Conservation (phyloP, 345 rosid genomes). For the Gynandropsis gynandra region DNA sequence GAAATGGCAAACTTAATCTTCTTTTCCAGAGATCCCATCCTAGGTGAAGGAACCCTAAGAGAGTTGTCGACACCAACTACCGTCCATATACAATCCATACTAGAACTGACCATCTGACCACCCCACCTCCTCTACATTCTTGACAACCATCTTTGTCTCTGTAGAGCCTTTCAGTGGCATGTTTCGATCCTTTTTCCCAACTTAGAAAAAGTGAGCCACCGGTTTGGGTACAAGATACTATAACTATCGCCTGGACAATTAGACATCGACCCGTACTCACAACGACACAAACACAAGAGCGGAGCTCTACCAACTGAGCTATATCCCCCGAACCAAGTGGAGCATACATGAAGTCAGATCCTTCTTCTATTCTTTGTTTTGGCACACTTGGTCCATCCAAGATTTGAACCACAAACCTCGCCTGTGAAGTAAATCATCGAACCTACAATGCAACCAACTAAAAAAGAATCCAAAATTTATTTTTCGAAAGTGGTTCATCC, state of each 20-base stretch:
- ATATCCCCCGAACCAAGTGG: neutral
- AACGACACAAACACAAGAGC: neutral
- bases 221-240: slow-evolving; percentile 1
- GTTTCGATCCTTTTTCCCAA: slow-evolving; percentile 12
- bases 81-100: neutral
- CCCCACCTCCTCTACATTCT: neutral
- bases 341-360: neutral
- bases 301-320: neutral
- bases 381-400: neutral
- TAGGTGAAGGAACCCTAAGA: neutral
- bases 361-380: neutral
- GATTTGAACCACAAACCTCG: neutral
- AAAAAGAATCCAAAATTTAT: neutral
- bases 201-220: slow-evolving; percentile 15
- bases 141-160: neutral
- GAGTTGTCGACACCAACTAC: neutral
- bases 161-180: slow-evolving; percentile 14
- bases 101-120: neutral
- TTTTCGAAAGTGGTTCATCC: too few species aligned
- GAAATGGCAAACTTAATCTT: neutral
- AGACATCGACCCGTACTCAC: neutral
- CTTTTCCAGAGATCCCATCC: neutral
- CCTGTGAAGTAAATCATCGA: too few species aligned
- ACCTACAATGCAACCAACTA: neutral
- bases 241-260: neutral